Conservation (phyloP, 1,284 basidiomycete genomes). For the Wolfiporia cocos region DNA sequence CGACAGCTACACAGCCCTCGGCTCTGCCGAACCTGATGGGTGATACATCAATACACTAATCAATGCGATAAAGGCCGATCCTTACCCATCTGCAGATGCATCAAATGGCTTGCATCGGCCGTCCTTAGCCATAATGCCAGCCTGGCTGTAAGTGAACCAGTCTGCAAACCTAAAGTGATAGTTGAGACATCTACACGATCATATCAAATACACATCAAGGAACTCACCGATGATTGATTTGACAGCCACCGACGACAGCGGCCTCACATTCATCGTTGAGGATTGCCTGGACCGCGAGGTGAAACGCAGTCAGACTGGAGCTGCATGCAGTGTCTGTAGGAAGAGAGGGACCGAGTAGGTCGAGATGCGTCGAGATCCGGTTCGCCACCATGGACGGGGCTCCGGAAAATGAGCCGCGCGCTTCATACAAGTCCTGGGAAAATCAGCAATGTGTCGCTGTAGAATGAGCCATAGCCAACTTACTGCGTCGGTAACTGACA, state of each 20-base stretch:
- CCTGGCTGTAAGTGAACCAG: slow-evolving; percentile 27
- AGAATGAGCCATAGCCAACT: not conserved
- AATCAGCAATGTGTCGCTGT: too few relatives aligned
- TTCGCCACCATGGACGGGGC: slow-evolving; percentile 37
- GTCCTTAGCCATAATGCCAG: slow-evolving; percentile 32
- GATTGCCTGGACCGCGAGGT: slow-evolving; percentile 41
- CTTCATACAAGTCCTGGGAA: slow-evolving; percentile 30
- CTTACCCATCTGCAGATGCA: slow-evolving; percentile 37
- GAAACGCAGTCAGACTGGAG: slow-evolving; percentile 37
- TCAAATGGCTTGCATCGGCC: slow-evolving; percentile 47
- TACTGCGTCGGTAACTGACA: slow-evolving; percentile 11
- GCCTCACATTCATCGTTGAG: slow-evolving; percentile 39
- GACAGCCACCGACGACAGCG: slow-evolving; percentile 41
- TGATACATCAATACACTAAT: too few relatives aligned
- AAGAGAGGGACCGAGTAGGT: slow-evolving; percentile 40
- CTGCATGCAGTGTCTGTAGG: slow-evolving; percentile 46
- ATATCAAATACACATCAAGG: not conserved
- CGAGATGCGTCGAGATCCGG: slow-evolving; percentile 41
- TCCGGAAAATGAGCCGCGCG: slow-evolving; percentile 31
- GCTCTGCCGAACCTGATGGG: slow-evolving; percentile 18
- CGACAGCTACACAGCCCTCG: slow-evolving; percentile 21
- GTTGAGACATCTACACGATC: not conserved
- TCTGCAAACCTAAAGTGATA: slow-evolving; percentile 13
- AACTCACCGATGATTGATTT: slow-evolving; percentile 24
- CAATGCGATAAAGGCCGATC: not conserved